These are phyloP conservation scores for Termitomyces sp. DNA, from an alignment of 768 basidiomycete genomes.

Conservation along the genomic window DNA sequence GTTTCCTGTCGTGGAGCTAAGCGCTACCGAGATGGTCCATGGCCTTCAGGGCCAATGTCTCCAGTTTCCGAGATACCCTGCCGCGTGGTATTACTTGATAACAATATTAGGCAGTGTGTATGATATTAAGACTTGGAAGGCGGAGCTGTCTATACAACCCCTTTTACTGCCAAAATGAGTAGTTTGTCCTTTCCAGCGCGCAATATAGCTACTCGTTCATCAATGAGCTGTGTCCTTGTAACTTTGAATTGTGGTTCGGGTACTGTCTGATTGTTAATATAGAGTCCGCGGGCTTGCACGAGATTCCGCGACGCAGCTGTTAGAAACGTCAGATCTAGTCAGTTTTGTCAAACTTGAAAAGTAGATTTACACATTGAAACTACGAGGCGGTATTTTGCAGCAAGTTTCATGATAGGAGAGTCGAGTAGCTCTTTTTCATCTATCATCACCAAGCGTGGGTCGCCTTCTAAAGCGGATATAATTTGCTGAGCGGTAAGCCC, in stretches of 20 bases:
- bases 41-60: too few relatives aligned
- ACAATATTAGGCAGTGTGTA: neutral
- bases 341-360: neutral
- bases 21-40: too few relatives aligned
- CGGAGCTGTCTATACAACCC: neutral
- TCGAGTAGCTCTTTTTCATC: conserved; percentile 48
- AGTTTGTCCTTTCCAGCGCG: conserved; percentile 75
- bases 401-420: conserved; percentile 58
- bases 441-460: conserved; percentile 60
- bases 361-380: conserved; percentile 60
- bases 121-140: neutral
- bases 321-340: conserved; percentile 1
- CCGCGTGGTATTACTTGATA: neutral
- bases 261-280: conserved; percentile 63
- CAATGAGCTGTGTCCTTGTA: conserved; percentile 47
- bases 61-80: too few relatives aligned
- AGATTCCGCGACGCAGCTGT: conserved; percentile 65
- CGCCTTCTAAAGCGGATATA: conserved; percentile 55
- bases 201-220: conserved; percentile 57
- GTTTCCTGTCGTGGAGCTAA: too few relatives aligned
- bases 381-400: conserved; percentile 52
- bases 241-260: conserved; percentile 45
- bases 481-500: conserved; percentile 55
- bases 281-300: conserved; percentile 63
- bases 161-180: conserved; percentile 40